Evolutionary conservation across 2,329 filamentous ascomycete genomes (phyloP).

Genomic region (Sodiomyces alkalinus): DNA sequence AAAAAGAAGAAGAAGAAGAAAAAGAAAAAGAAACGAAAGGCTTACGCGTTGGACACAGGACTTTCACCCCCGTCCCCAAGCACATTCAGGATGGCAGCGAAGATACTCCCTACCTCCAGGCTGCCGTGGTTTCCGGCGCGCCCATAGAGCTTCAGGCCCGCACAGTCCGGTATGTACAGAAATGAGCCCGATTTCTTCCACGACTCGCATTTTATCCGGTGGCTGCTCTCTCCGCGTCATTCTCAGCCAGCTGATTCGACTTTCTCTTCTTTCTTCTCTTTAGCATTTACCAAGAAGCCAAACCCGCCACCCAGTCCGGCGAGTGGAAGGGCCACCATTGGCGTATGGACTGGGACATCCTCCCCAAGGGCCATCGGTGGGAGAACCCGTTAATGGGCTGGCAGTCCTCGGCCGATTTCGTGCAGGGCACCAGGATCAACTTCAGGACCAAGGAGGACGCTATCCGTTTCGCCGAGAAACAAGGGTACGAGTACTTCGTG

Average conservation of each 20-base stretch:
- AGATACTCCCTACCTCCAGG: constrained; percentile 56
- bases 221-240: too few species aligned
- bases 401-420: constrained; percentile 88
- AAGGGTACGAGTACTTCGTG: constrained; percentile 97
- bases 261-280: too few species aligned
- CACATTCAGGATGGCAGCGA: constrained; percentile 85
- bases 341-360: constrained; percentile 97
- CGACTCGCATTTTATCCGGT: too few species aligned
- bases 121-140: constrained; percentile 79
- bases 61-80: constrained; percentile 83
- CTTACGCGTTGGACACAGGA: constrained; percentile 32
- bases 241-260: too few species aligned
- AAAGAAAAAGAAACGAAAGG: not conserved
- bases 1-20: too few species aligned
- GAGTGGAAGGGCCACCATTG: constrained; percentile 72
- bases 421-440: constrained; percentile 85
- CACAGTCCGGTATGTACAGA: constrained; percentile 86
- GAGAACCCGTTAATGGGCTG: constrained; percentile 98
- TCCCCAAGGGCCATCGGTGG: constrained; percentile 88
- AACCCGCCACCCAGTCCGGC: constrained; percentile 93
- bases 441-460: constrained; percentile 93
- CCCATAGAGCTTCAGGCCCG: constrained; percentile 88
- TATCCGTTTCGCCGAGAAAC: constrained; percentile 91
- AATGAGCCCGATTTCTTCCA: too few species aligned
- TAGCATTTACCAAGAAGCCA: constrained; percentile 84